Evolutionary conservation across 371 early-diverging fungal species (phyloP).

Genomic region (Mortierella sp.): DNA sequence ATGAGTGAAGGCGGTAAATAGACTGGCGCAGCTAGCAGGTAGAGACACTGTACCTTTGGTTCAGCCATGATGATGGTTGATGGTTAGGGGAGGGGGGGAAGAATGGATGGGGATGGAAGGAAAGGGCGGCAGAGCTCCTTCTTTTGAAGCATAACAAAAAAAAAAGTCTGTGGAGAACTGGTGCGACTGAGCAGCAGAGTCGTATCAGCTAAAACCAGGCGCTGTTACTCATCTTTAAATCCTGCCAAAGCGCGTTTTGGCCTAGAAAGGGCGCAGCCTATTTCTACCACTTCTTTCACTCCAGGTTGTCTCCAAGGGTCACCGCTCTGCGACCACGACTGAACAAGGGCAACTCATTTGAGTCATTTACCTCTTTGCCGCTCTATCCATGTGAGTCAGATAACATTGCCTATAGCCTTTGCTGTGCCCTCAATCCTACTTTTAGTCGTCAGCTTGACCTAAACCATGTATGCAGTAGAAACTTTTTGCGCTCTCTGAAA

Average conservation of each 20-base stretch:
- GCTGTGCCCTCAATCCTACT: too few relatives aligned
- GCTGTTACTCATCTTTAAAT: slow-evolving; percentile 26
- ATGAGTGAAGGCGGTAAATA: too few relatives aligned
- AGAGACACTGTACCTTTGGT: slow-evolving; percentile 23
- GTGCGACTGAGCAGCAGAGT: neutral
- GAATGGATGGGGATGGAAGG: neutral
- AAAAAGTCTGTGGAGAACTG: slow-evolving; percentile 5
- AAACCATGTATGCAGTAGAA: too few relatives aligned
- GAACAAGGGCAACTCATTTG: too few relatives aligned
- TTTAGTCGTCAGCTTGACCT: too few relatives aligned
- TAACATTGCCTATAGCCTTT: too few relatives aligned
- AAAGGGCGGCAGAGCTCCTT: neutral
- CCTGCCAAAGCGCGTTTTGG: neutral
- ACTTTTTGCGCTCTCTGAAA: too few relatives aligned
- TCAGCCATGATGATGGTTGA: slow-evolving; percentile 25
- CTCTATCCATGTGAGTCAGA: too few relatives aligned
- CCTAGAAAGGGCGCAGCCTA: neutral
- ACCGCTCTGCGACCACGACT: neutral
- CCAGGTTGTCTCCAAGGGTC: neutral
- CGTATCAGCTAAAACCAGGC: slow-evolving; percentile 8
- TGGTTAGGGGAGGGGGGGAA: neutral
- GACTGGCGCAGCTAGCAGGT: too few relatives aligned
- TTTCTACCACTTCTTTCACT: neutral
- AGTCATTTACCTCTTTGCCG: too few relatives aligned
- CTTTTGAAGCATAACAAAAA: slow-evolving; percentile 10